Percentiles rank a stretch among this genome's conserved stretches.
phyloP scores from a whole-genome alignment of 1,139 yeast species.

The Kodamaea fungicola region DNA sequence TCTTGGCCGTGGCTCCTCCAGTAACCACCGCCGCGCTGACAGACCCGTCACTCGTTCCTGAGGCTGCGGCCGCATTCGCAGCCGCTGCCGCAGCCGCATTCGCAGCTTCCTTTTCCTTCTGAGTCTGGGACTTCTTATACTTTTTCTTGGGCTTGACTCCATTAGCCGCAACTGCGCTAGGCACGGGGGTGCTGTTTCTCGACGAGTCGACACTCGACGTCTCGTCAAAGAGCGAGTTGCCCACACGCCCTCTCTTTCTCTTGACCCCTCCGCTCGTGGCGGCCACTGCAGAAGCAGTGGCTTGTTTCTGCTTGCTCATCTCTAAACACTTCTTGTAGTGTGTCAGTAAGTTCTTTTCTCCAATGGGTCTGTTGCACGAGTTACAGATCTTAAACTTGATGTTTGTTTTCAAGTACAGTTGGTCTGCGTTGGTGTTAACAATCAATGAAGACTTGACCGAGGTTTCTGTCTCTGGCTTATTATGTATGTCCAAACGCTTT shows the following conservation, averaged over 20 bases:
- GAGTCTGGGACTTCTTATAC: constrained; percentile 43
- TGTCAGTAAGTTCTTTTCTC: constrained; percentile 39
- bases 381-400: constrained; percentile 63
- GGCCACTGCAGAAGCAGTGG: constrained; percentile 19
- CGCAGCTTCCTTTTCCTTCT: constrained; percentile 48
- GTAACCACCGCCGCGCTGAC: constrained; percentile 12
- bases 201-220: constrained; percentile 43
- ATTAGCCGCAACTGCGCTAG: constrained; percentile 23
- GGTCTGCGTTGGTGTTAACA: constrained; percentile 24
- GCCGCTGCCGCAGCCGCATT: constrained; percentile 47
- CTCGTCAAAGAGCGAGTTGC: constrained; percentile 29
- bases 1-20: constrained; percentile 22
- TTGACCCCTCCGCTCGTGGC: constrained; percentile 11
- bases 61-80: constrained; percentile 26
- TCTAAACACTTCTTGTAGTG: constrained; percentile 51
- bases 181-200: constrained; percentile 38
- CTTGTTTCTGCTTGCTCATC: constrained; percentile 38
- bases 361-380: constrained; percentile 62
- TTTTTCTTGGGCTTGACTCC: constrained; percentile 39
- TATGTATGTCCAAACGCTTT: constrained; percentile 34
- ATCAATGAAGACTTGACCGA: constrained; percentile 15
- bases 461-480: constrained; percentile 15
- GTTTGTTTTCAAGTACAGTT: constrained; percentile 41
- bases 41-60: constrained; percentile 9
- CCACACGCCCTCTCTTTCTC: constrained; percentile 31